Evolutionary conservation across 1,284 basidiomycete species (phyloP).

Genomic region (Thecaphora frezii): DNA sequence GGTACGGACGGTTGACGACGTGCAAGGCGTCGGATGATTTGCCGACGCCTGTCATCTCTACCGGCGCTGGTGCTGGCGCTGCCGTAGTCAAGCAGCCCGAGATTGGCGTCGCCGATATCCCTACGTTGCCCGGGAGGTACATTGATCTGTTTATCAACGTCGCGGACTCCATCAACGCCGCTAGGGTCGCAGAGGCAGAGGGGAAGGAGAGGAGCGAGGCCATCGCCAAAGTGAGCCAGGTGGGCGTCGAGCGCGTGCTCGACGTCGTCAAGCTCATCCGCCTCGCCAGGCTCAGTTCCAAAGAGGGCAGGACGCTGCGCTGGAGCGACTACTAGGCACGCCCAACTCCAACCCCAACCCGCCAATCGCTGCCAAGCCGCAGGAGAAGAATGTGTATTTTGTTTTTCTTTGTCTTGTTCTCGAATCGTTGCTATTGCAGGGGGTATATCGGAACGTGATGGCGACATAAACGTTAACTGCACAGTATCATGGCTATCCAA

Average conservation of each 20-base stretch:
- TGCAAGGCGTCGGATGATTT: constrained; percentile 18
- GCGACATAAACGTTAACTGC: no score
- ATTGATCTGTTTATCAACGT: constrained; percentile 51
- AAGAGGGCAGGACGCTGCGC: constrained; percentile 37
- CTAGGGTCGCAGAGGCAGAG: constrained; percentile 14
- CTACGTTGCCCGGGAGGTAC: constrained; percentile 53
- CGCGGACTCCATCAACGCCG: constrained; percentile 42
- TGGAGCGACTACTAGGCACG: constrained; percentile 17
- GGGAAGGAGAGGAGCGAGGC: constrained; percentile 15
- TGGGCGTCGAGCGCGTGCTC: constrained; percentile 38
- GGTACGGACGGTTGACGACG: constrained; percentile 47
- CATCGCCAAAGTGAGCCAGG: constrained; percentile 18
- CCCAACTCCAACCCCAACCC: no score
- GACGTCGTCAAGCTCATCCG: constrained; percentile 43
- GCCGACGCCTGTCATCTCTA: constrained; percentile 11
- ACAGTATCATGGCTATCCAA: no score
- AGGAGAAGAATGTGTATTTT: no score
- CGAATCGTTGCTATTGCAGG: no score
- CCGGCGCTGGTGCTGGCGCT: constrained; percentile 8
- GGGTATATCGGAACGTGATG: no score
- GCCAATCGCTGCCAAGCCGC: no score
- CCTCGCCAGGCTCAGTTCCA: constrained; percentile 38
- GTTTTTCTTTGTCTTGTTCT: no score
- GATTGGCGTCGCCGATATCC: constrained; percentile 42
- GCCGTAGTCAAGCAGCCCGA: constrained; percentile 39